phyloP scores from a whole-genome alignment of 768 basidiomycete species.

The Boletus rufocinnamomeus region DNA sequence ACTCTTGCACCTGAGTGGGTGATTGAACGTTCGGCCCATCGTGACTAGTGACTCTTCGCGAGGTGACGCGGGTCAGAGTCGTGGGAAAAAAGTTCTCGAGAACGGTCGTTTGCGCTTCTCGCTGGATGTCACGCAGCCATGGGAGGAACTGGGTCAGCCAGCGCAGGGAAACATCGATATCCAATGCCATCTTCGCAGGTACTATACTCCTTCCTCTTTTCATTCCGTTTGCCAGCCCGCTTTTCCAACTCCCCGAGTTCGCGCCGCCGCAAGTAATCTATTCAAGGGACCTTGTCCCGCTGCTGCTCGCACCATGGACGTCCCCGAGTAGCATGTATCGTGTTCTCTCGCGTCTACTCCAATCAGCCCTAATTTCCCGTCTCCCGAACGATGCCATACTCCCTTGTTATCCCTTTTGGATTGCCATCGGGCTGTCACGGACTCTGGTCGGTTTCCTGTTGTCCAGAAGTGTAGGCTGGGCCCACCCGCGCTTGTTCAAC shows the following conservation, averaged over 20 bases:
- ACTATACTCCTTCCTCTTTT: conserved; percentile 17
- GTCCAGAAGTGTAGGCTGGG: conserved; percentile 38
- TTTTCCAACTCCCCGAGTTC: conserved; percentile 31
- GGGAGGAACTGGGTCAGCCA: background rate
- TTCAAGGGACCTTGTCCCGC: conserved; percentile 33
- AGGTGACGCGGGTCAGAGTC: too few relatives aligned
- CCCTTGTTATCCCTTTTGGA: conserved; percentile 25
- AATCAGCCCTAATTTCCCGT: conserved; percentile 17
- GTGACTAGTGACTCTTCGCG: too few relatives aligned
- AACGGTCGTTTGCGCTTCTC: background rate
- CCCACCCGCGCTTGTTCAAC: conserved; percentile 39
- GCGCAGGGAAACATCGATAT: conserved; percentile 1
- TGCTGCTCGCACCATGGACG: conserved; percentile 42
- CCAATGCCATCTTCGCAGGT: conserved; percentile 12
- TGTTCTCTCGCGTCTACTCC: conserved; percentile 25
- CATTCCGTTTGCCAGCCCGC: conserved; percentile 6
- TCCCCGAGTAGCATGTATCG: conserved; percentile 25
- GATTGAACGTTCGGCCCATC: too few relatives aligned
- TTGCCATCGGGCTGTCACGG: conserved; percentile 21
- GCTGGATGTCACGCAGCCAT: conserved; percentile 8
- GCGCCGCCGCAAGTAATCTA: conserved; percentile 42
- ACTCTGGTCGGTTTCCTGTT: conserved; percentile 26
- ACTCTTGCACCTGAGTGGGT: too few relatives aligned
- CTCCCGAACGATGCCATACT: conserved; percentile 9
- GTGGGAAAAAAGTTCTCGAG: conserved; percentile 4